Conservation (phyloP, 2,329 filamentous ascomycete species). For the Tolypocladium pustulatum region DNA sequence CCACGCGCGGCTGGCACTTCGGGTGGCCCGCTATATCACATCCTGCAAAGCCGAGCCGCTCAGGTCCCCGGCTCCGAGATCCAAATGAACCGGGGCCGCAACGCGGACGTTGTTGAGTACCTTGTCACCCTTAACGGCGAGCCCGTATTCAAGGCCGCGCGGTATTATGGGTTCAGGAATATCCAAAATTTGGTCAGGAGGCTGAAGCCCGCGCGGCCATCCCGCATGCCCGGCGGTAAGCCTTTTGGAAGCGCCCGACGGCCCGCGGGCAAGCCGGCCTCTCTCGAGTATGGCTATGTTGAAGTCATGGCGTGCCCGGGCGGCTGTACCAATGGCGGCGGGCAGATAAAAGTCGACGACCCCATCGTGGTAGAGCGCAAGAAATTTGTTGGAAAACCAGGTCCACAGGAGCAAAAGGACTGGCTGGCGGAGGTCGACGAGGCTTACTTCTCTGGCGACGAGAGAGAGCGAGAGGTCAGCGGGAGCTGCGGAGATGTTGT, state of each 20-base stretch:
- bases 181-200: conserved; percentile 96
- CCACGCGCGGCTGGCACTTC: conserved; percentile 61
- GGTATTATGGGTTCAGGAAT: conserved; percentile 96
- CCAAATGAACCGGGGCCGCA: conserved; percentile 64
- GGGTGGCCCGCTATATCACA: conserved; percentile 80
- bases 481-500: conserved; percentile 30
- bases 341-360: conserved; percentile 87
- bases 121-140: conserved; percentile 48
- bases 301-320: conserved; percentile 99
- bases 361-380: conserved; percentile 45
- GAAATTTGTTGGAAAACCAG: conserved; percentile 43
- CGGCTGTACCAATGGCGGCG: conserved; percentile 96
- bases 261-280: conserved; percentile 35
- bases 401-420: conserved; percentile 71
- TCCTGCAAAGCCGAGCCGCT: conserved; percentile 64
- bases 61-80: conserved; percentile 63
- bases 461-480: conserved; percentile 26
- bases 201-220: conserved; percentile 69
- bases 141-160: conserved; percentile 65
- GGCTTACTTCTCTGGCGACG: conserved; percentile 74
- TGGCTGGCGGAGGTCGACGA: conserved; percentile 80
- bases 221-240: conserved; percentile 69
- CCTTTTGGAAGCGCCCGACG: conserved; percentile 45
- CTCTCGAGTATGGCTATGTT: conserved; percentile 74
- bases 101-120: conserved; percentile 86